Conservation (phyloP, 2,329 filamentous ascomycete genomes). For the Colletotrichum theobromicola region DNA sequence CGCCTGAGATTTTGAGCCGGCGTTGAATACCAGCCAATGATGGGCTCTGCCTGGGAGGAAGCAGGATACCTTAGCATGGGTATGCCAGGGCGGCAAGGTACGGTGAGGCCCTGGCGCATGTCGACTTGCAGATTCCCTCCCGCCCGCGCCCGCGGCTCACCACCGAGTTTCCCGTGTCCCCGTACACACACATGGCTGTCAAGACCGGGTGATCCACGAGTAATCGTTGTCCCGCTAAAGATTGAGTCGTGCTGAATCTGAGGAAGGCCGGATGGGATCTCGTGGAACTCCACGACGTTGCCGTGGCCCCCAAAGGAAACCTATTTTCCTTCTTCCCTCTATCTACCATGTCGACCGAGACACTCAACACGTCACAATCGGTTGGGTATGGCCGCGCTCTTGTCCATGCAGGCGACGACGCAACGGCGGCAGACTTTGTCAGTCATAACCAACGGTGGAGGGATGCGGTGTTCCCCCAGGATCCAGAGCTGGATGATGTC, state of each 20-base stretch:
- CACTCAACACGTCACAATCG: background rate
- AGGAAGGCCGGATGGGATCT: constrained; percentile 3
- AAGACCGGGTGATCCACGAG: constrained; percentile 5
- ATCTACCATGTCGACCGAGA: background rate
- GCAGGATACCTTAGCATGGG: constrained; percentile 1
- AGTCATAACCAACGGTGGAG: background rate
- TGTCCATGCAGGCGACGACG: background rate
- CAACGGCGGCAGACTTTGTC: background rate
- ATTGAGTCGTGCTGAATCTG: constrained; percentile 8
- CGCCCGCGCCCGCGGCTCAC: constrained; percentile 4
- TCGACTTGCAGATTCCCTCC: constrained; percentile 12
- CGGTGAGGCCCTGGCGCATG: background rate
- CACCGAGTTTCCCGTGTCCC: background rate
- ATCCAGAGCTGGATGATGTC: background rate
- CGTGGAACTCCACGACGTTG: background rate
- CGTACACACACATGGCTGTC: background rate
- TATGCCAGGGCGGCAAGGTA: background rate
- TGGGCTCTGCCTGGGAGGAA: background rate
- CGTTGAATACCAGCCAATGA: background rate
- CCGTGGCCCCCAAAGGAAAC: background rate
- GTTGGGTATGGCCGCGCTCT: background rate
- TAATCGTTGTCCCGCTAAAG: background rate
- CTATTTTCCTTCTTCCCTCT: background rate
- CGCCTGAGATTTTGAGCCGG: background rate
- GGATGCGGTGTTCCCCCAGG: background rate